Evolutionary conservation across 164 flowering plant species (phyloP).

Genomic region (Aristolochia fimbriata): DNA sequence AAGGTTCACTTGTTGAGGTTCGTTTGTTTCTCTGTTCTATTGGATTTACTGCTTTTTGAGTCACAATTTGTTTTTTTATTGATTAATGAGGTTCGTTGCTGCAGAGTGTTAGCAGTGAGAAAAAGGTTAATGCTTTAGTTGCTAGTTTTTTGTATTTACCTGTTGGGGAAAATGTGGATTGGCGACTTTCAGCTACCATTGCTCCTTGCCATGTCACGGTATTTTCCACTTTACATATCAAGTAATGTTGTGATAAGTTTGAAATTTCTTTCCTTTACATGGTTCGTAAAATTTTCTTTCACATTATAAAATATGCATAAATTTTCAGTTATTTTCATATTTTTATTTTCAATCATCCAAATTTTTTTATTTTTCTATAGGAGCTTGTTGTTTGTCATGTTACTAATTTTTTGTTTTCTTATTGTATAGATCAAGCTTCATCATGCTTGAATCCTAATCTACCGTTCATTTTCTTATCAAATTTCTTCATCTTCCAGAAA

Average conservation of each 20-base stretch:
- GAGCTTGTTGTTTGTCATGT: too few relatives aligned
- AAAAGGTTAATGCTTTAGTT: conserved; percentile 81
- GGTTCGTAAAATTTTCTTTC: too few relatives aligned
- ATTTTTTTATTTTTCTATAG: too few relatives aligned
- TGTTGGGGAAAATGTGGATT: conserved; percentile 78
- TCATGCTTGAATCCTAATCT: too few relatives aligned
- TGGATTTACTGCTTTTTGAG: background rate
- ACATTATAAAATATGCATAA: background rate
- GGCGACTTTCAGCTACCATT: conserved; percentile 94
- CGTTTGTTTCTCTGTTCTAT: conserved; percentile 7
- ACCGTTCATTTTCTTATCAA: too few relatives aligned
- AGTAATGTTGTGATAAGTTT: background rate
- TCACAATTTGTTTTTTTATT: background rate
- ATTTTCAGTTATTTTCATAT: too few relatives aligned
- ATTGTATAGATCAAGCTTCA: too few relatives aligned
- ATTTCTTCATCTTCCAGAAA: too few relatives aligned
- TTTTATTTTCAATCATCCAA: too few relatives aligned
- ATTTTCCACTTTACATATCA: background rate
- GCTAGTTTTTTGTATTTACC: conserved; percentile 82
- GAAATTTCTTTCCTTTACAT: too few relatives aligned
- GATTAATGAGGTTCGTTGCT: conserved; percentile 8
- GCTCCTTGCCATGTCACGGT: conserved; percentile 97
- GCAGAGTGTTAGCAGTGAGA: conserved; percentile 86
- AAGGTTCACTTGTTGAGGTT: conserved; percentile 97
- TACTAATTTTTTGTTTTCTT: too few relatives aligned